Conservation (phyloP, 306 rosid genomes). For the Geum urbanum region DNA sequence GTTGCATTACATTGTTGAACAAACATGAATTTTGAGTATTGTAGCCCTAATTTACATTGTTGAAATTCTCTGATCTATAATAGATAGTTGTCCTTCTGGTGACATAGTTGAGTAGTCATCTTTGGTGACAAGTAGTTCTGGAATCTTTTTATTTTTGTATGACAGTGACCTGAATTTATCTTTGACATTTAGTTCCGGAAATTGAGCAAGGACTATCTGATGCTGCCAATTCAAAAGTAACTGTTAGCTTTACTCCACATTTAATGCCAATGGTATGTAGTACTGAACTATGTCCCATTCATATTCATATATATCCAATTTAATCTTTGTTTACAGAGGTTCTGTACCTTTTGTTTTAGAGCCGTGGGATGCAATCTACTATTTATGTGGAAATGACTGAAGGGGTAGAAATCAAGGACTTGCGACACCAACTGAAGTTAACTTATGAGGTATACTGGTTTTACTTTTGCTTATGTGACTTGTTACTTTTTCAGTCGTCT, state of each 20-base stretch:
- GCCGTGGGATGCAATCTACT: constrained; percentile 94
- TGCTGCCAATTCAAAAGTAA: constrained; percentile 71
- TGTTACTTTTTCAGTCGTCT: constrained; percentile 7
- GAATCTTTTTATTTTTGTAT: neutral
- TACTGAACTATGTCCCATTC: neutral
- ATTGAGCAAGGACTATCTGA: constrained; percentile 85
- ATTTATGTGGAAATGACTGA: constrained; percentile 88
- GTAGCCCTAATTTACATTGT: neutral
- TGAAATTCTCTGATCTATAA: neutral
- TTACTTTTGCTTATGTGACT: constrained; percentile 15
- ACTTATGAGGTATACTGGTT: constrained; percentile 55
- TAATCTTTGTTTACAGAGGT: constrained; percentile 15
- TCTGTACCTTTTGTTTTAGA: constrained; percentile 39
- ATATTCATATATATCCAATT: constrained; percentile 9
- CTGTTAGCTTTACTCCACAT: constrained; percentile 87
- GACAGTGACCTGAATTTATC: constrained; percentile 21
- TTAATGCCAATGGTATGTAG: constrained; percentile 81
- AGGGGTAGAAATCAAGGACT: constrained; percentile 61
- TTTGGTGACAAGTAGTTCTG: no score
- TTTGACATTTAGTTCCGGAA: constrained; percentile 72
- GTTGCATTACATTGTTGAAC: neutral
- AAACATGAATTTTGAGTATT: neutral
- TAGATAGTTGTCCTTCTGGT: neutral
- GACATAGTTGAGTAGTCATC: neutral
- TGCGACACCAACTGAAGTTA: constrained; percentile 57